Conservation (phyloP, 805 yeast genomes). For the Ogataea polymorpha region DNA sequence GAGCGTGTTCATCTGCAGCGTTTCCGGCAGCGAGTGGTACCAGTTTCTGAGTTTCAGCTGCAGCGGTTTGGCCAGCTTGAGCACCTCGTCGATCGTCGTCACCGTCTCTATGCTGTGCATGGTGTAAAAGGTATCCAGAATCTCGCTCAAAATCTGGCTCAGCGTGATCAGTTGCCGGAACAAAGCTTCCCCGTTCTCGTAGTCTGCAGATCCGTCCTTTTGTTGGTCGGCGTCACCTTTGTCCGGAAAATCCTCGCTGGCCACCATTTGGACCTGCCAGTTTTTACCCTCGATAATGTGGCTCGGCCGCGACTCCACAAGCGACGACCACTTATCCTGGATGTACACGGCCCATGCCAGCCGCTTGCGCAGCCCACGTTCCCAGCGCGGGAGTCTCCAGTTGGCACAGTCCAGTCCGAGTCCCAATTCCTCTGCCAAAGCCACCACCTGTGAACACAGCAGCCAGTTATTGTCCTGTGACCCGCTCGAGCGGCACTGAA, state of each 20-base stretch:
- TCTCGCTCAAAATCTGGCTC: slow-evolving; percentile 67
- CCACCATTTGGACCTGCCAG: slow-evolving; percentile 73
- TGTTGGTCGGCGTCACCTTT: slow-evolving; percentile 34
- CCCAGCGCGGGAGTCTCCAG: slow-evolving; percentile 97
- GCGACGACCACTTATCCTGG: slow-evolving; percentile 88
- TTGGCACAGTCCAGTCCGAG: slow-evolving; percentile 84
- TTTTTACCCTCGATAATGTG: slow-evolving; percentile 68
- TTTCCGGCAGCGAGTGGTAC: slow-evolving; percentile 70
- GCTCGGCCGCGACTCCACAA: slow-evolving; percentile 81
- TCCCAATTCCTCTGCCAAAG: slow-evolving; percentile 87
- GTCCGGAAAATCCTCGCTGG: slow-evolving; percentile 78
- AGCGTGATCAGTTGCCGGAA: slow-evolving; percentile 67
- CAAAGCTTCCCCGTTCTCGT: slow-evolving; percentile 64
- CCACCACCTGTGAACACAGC: slow-evolving; percentile 79
- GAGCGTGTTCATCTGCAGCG: slow-evolving; percentile 58
- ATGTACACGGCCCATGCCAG: slow-evolving; percentile 94
- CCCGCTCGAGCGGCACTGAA: slow-evolving; percentile 55
- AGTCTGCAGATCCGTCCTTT: slow-evolving; percentile 62
- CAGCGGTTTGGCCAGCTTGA: slow-evolving; percentile 76
- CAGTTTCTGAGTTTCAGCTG: slow-evolving; percentile 69
- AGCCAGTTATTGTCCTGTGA: slow-evolving; percentile 72
- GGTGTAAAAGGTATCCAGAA: slow-evolving; percentile 68
- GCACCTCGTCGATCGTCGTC: slow-evolving; percentile 60
- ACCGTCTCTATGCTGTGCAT: slow-evolving; percentile 58
- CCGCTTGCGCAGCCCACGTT: slow-evolving; percentile 79